Base-by-base conservation (phyloP, 768 basidiomycete genomes). In the Butyriboletus loyo region DNA sequence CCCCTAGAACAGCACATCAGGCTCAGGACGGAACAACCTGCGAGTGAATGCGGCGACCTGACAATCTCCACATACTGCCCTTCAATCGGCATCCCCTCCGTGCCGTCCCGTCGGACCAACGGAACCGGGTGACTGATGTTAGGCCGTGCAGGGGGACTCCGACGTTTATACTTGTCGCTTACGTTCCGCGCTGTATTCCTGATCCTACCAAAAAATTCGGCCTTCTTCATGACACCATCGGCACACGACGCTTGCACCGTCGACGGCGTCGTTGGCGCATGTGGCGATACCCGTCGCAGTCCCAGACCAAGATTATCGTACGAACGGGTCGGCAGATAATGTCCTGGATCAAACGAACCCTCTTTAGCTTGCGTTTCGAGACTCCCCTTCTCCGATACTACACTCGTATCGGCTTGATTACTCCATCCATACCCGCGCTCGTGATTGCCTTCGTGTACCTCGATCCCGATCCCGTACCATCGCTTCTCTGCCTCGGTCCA, bases 211-310 rank as follows among this genome's bases (percentile, higher is more conserved):
- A 89, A 58, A 61, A 89, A 89, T 62, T 87, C 85, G 17, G 72
- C 75, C 66, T 89, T 90, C 64, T 77, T 84, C 78, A 88, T 83
- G 35, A 85, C 74, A 9, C 77, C 79, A 8, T 84, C 77, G 51
- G 76, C 46, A 45, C 66, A 69, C 30, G 63, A 64, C 3, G 60
- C 62, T 28, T 70, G 61, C 57, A 66, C 61, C 55, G 62, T 66
- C 57, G 55, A 54, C 46, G 67, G 53, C 38, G 73, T 78, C 14
- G 75, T 73, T 48, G 77, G 80, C 38, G 69, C 77, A 7, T 73
- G 73, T 41, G 77, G 79, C 21, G 72, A 66, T 21, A 80, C 73
- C 5, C 82, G 77, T 48, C 76, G 76, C 31, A 85, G 70, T 7
- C 77, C 83, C 34, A 84, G 69, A 36, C 72, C 74, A 2, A 74